These are phyloP conservation scores for Westerdykella sp. DNA, from an alignment of 2,329 filamentous ascomycete genomes.

Conservation along the genomic window DNA sequence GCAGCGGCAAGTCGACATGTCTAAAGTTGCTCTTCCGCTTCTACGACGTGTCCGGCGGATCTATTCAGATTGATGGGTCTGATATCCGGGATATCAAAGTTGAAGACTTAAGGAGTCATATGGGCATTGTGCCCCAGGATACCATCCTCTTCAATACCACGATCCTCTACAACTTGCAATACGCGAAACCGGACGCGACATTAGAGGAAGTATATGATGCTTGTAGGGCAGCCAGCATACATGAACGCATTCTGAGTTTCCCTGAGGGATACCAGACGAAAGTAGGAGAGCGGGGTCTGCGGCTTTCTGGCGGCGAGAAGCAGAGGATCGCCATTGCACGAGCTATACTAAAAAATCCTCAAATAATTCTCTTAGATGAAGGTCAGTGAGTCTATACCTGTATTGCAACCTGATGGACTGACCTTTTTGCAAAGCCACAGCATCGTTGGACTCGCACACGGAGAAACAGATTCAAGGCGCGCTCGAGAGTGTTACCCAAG, in stretches of 20 bases:
- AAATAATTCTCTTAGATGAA: constrained; percentile 76
- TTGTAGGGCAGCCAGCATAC: constrained; percentile 53
- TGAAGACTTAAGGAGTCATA: constrained; percentile 47
- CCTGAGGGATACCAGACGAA: constrained; percentile 30
- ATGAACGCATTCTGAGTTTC: constrained; percentile 55
- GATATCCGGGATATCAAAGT: constrained; percentile 53
- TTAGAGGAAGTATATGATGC: constrained; percentile 53
- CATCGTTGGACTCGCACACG: constrained; percentile 47
- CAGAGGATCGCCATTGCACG: constrained; percentile 62
- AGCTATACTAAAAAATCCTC: constrained; percentile 67
- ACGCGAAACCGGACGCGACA: constrained; percentile 51
- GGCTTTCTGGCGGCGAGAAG: constrained; percentile 56
- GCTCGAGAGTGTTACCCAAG: constrained; percentile 17
- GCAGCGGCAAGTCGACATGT: constrained; percentile 53
- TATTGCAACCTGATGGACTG: too few relatives aligned
- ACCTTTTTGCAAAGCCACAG: constrained; percentile 38
- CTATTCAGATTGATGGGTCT: constrained; percentile 50
- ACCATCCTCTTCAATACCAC: constrained; percentile 56
- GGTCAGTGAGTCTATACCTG: too few relatives aligned
- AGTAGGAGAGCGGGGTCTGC: constrained; percentile 25
- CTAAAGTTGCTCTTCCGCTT: constrained; percentile 53
- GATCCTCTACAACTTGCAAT: constrained; percentile 57
- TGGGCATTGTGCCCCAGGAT: constrained; percentile 61
- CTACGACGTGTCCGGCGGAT: constrained; percentile 49
- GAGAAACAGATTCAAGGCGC: constrained; percentile 51